phyloP scores from a whole-genome alignment of 495 filamentous ascomycete species.

The Staphylotrichum tortipilum region DNA sequence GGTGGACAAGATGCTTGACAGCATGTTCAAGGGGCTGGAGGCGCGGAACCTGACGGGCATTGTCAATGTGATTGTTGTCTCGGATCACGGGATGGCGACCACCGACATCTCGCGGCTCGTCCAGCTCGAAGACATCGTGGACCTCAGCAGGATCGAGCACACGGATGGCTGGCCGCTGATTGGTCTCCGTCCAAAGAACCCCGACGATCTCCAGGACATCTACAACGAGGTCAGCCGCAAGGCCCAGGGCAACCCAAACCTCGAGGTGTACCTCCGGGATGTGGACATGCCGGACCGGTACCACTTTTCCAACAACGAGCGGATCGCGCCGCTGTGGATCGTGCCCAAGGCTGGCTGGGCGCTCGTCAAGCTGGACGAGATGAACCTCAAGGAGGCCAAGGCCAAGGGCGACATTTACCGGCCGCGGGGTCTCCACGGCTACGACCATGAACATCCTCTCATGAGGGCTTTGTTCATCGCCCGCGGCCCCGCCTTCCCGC shows the following conservation, averaged over 20 bases:
- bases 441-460: slow-evolving; percentile 79
- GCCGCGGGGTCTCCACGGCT: slow-evolving; percentile 77
- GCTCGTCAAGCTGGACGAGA: slow-evolving; percentile 69
- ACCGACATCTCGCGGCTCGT: slow-evolving; percentile 74
- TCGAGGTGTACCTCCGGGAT: slow-evolving; percentile 78
- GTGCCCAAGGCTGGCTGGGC: slow-evolving; percentile 86
- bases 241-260: slow-evolving; percentile 49
- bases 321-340: slow-evolving; percentile 89
- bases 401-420: slow-evolving; percentile 57
- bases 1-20: slow-evolving; percentile 71
- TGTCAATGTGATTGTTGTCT: slow-evolving; percentile 95
- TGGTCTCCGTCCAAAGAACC: slow-evolving; percentile 68
- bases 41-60: slow-evolving; percentile 76
- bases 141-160: slow-evolving; percentile 63
- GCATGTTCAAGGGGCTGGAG: slow-evolving; percentile 67
- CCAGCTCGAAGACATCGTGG: slow-evolving; percentile 86
- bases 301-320: slow-evolving; percentile 75
- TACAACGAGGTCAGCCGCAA: slow-evolving; percentile 43
- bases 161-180: slow-evolving; percentile 93
- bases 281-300: slow-evolving; percentile 78
- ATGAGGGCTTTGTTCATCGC: slow-evolving; percentile 93
- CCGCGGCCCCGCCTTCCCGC: slow-evolving; percentile 79
- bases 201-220: slow-evolving; percentile 48
- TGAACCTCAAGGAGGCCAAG: slow-evolving; percentile 56
- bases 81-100: slow-evolving; percentile 96